Base-by-base conservation (phyloP, 2,329 filamentous ascomycete genomes). In the Xylaria multiplex region DNA sequence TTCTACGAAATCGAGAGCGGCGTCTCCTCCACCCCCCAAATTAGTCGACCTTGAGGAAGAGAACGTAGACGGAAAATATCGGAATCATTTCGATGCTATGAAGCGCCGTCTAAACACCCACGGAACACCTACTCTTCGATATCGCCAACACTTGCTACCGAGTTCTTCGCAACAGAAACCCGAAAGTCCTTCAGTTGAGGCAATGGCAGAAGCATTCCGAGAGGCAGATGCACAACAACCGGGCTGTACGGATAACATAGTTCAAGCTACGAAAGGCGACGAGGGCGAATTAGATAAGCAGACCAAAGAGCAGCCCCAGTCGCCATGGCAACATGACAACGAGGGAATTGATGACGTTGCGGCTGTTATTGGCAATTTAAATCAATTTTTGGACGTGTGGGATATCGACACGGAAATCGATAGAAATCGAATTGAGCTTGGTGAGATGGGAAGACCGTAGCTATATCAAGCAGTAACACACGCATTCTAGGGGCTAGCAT, bases 131-230 rank as follows among this genome's bases (percentile, higher is more conserved):
- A 64, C 59, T n/a, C 40, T 45, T n/a, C 68, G 56, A 46, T 63
- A 73, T 24, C 74, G 72, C n/a, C 72, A 74, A 55, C 76, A 74
- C 14, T 71, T 84, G 1, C 71, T 84, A 2, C 82, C 81, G 4
- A 80, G 78, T 19, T 77, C 75, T 13, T 84, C 81, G 5, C 82
- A 85, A 66, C 79, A 78, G 66, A 74, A 64, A 11, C 75, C 74
- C 13, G 69, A 75, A 42, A 85, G 82, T 37, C 81, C 82, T 6
- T 72, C 72, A 0, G 68, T 83, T 16, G 79, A 76, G 61, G 84
- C 82, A 6, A 85, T 85, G 81, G 84, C 84, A 0, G 77, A 83
- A 65, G 81, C 82, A 6, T 86, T 86, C 65, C 74, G 80, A 32
- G 74, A 78, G n/a, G 83, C 82, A 6, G 84, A 86, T 66, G 69